phyloP scores from a whole-genome alignment of 106 monocot genomes.

The Phalaenopsis equestris region DNA sequence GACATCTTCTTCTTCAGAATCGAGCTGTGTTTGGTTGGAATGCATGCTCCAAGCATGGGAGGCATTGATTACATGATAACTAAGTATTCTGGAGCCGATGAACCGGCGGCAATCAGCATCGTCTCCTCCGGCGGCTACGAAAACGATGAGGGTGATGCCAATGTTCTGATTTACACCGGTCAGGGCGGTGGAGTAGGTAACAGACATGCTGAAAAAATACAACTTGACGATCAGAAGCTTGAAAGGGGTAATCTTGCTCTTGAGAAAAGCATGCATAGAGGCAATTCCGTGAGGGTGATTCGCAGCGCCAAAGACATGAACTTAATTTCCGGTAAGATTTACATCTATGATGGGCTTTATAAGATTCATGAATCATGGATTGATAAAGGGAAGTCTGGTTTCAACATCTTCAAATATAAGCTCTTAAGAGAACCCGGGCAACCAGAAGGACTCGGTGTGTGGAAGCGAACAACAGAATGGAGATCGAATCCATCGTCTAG shows the following conservation, averaged over 20 bases:
- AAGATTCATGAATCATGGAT: conserved; percentile 56
- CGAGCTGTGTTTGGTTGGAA: conserved; percentile 61
- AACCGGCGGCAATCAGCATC: conserved; percentile 53
- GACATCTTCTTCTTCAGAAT: conserved; percentile 84
- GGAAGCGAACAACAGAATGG: conserved; percentile 73
- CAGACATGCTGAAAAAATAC: conserved; percentile 17
- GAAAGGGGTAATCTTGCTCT: conserved; percentile 85
- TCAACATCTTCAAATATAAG: conserved; percentile 73
- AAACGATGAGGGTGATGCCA: conserved; percentile 44
- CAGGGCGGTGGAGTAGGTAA: conserved; percentile 41
- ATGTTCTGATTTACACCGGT: conserved; percentile 69
- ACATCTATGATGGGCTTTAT: conserved; percentile 87
- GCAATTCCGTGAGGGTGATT: conserved; percentile 65
- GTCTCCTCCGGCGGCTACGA: conserved; percentile 83
- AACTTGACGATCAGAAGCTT: conserved; percentile 68
- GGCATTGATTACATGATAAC: conserved; percentile 68
- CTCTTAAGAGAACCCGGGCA: conserved; percentile 60
- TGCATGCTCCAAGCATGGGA: conserved; percentile 62
- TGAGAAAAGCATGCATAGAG: conserved; percentile 49
- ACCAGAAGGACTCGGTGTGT: conserved; percentile 48
- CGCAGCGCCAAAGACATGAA: conserved; percentile 50
- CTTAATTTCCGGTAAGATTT: conserved; percentile 39
- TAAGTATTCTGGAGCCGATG: conserved; percentile 19
- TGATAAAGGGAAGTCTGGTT: conserved; percentile 59
- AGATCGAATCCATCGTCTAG: conserved; percentile 51